Conservation (phyloP, 2,329 filamentous ascomycete genomes). For the Helotiales sp. region DNA sequence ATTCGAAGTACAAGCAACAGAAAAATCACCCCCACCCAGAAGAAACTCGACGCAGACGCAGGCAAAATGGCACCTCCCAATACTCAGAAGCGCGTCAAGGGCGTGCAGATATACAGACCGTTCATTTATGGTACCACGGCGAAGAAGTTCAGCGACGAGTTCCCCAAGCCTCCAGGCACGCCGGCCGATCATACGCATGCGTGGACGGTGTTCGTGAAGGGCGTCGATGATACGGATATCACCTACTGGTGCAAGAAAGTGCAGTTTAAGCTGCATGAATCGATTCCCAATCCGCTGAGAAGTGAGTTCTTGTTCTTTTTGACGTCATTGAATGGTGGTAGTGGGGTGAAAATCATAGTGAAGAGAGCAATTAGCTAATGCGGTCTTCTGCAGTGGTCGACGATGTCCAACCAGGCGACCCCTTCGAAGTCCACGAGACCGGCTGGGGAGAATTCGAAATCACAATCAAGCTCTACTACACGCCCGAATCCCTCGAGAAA, state of each 20-base stretch:
- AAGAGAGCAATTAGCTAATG: neutral
- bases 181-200: conserved; percentile 94
- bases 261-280: conserved; percentile 98
- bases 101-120: conserved; percentile 66
- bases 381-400: conserved; percentile 63
- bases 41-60: neutral
- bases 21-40: conserved; percentile 9
- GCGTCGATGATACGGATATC: conserved; percentile 86
- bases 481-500: conserved; percentile 86
- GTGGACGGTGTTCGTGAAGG: conserved; percentile 93
- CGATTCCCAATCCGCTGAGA: conserved; percentile 87
- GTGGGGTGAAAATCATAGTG: neutral
- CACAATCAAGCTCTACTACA: conserved; percentile 92
- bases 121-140: conserved; percentile 83
- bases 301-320: conserved; percentile 53
- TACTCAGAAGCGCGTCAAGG: conserved; percentile 66
- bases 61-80: conserved; percentile 62
- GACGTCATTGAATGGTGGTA: neutral
- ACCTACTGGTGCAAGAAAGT: conserved; percentile 96
- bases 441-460: conserved; percentile 99
- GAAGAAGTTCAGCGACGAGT: conserved; percentile 76
- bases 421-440: conserved; percentile 88
- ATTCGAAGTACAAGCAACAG: neutral
- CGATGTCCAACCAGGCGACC: conserved; percentile 60
- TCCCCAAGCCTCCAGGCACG: conserved; percentile 76